Evolutionary conservation across 2,329 filamentous ascomycete genomes (phyloP), one percentile per base, ranked within the genome.

Genomic region (Colletotrichum coccodes): DNA sequence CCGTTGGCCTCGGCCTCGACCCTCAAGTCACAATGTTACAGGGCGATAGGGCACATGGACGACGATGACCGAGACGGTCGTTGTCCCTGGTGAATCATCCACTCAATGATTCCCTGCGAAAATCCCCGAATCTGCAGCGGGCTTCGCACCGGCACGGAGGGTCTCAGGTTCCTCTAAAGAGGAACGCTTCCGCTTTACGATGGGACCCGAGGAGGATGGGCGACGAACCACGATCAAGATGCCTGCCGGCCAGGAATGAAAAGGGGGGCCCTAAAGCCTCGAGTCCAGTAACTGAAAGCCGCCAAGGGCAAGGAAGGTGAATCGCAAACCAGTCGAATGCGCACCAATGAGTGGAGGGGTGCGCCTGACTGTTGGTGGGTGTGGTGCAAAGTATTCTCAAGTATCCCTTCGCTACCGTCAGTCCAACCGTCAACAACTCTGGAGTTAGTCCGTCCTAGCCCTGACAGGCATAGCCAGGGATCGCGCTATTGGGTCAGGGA

Each of bases 61-160:
- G n/a, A 26, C 53, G 42, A 57, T 23, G 11, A 18, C 21, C 64
- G 32, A 64, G 49, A 44, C 36, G n/a, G n/a, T n/a, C 28, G 28
- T 23, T 21, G 30, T 46, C 36, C 57, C 30, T 64, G 46, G 52
- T 68, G 64, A 68, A 64, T 59, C 52, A 46, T 53, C 60, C 52
- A 56, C 36, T 54, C 9, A 34, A 34, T 64, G 21, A 38, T 46
- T 58, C 64, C 64, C 64, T 68, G 64, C 60, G 64, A 53, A 68
- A 64, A 68, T 68, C 64, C 57, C 64, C 53, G 60, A 68, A 36
- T 68, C 64, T 64, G 64, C 64, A 68, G 64, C 64, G 64, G 60
- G 46, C 64, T 68, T 60, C 64, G 64, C 64, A 68, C 60, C 64
- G 60, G 64, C 36, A 64, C 58, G 46, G 64, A 59, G 59, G 60